Conservation (phyloP, 2,329 filamentous ascomycete species). For the Aspergillus vadensis region DNA sequence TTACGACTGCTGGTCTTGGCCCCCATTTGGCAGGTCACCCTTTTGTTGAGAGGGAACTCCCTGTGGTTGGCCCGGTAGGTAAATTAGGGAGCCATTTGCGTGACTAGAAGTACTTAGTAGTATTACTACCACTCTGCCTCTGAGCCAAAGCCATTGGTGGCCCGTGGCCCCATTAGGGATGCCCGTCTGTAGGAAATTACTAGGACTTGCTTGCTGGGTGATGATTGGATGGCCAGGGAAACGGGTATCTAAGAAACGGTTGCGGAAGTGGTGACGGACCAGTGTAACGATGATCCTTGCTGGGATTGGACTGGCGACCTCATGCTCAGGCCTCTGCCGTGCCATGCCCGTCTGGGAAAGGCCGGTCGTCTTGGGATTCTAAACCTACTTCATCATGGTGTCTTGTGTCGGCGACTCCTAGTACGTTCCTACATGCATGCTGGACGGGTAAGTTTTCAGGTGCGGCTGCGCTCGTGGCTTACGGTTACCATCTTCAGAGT, state of each 20-base stretch:
- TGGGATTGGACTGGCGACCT: background rate
- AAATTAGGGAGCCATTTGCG: background rate
- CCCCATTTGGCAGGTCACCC: background rate
- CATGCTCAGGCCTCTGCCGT: background rate
- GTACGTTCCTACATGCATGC: background rate
- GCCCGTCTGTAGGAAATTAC: background rate
- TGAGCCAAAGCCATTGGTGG: background rate
- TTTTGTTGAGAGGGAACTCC: background rate
- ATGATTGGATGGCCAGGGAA: background rate
- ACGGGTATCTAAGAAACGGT: background rate
- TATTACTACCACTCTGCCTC: background rate
- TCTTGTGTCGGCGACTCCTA: background rate
- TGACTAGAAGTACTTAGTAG: no score
- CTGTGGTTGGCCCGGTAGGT: background rate
- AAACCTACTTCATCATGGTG: background rate
- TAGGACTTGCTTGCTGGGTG: background rate
- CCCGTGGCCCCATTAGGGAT: background rate
- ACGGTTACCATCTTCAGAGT: background rate
- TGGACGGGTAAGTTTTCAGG: background rate
- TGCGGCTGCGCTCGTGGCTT: background rate
- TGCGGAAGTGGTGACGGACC: slow-evolving; percentile 1
- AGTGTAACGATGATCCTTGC: background rate
- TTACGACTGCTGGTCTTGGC: background rate
- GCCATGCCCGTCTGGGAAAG: background rate
- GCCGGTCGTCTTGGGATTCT: background rate